A percentile compares a stretch with the other conserved stretches of the same genome.
phyloP scores from a whole-genome alignment of 2,329 filamentous ascomycete species.

The Anthostomella pinea region DNA sequence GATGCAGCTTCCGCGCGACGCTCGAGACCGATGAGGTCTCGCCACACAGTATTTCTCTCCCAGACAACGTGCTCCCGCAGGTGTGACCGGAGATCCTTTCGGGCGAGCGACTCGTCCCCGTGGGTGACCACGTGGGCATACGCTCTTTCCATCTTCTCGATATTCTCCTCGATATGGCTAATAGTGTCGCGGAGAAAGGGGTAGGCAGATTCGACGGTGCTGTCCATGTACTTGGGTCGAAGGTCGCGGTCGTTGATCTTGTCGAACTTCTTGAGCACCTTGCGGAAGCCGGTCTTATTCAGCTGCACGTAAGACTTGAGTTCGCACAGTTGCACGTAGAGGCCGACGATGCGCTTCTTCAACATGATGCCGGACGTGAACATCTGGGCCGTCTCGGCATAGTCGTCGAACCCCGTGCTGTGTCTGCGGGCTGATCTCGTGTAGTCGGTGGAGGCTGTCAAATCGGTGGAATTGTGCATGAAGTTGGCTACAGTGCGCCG shows the following conservation, averaged over 20 bases:
- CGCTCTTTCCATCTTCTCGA: conserved; percentile 70
- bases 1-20: conserved; percentile 91
- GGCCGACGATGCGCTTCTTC: conserved; percentile 83
- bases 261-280: conserved; percentile 97
- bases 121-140: conserved; percentile 82
- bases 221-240: conserved; percentile 71
- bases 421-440: conserved; percentile 56
- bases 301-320: conserved; percentile 94
- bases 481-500: conserved; percentile 37
- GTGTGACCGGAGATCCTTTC: conserved; percentile 83
- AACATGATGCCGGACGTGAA: conserved; percentile 74
- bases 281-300: conserved; percentile 94
- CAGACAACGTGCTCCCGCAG: conserved; percentile 95
- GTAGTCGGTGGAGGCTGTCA: conserved; percentile 62
- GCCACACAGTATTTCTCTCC: conserved; percentile 98
- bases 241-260: conserved; percentile 86
- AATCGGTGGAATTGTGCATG: conserved; percentile 46
- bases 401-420: conserved; percentile 72
- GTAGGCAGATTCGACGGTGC: conserved; percentile 72
- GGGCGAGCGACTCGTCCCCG: conserved; percentile 73
- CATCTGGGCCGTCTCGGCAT: conserved; percentile 69
- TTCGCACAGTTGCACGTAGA: conserved; percentile 92
- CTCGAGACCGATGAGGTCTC: conserved; percentile 98
- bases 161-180: conserved; percentile 66
- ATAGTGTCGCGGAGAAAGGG: conserved; percentile 76